phyloP scores from a whole-genome alignment of 1,284 basidiomycete species.

The Moesziomyces antarcticus region DNA sequence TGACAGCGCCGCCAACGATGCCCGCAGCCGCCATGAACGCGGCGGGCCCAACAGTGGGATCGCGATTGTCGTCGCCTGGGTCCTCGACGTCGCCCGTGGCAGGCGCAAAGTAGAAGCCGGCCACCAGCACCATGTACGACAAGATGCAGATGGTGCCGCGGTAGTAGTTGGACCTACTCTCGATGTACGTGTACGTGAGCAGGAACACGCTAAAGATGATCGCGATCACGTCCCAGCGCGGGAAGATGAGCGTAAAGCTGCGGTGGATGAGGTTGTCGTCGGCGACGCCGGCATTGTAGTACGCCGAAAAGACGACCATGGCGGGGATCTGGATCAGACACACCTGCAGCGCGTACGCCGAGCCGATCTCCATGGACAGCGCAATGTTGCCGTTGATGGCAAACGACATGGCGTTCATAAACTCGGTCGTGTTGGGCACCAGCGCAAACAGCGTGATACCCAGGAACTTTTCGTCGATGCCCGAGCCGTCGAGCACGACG shows the following conservation, averaged over 20 bases:
- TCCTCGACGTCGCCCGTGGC: slow-evolving; percentile 54
- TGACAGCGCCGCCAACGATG: not conserved
- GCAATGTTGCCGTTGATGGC: slow-evolving; percentile 97
- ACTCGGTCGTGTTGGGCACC: slow-evolving; percentile 98
- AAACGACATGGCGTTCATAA: slow-evolving; percentile 99
- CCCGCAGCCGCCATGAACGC: slow-evolving; percentile 4
- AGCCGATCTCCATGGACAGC: slow-evolving; percentile 95
- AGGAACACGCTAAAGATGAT: slow-evolving; percentile 85
- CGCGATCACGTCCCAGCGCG: slow-evolving; percentile 96
- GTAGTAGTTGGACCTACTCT: slow-evolving; percentile 92
- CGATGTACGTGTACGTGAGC: slow-evolving; percentile 98
- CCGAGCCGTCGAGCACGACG: slow-evolving; percentile 89
- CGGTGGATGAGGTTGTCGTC: slow-evolving; percentile 46
- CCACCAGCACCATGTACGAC: slow-evolving; percentile 61
- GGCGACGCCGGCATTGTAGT: slow-evolving; percentile 83
- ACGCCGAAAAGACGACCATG: slow-evolving; percentile 97
- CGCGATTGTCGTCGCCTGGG: slow-evolving; percentile 51
- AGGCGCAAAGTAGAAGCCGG: slow-evolving; percentile 67
- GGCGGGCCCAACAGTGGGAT: not conserved
- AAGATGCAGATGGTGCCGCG: slow-evolving; percentile 66
- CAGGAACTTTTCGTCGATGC: slow-evolving; percentile 96
- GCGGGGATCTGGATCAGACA: slow-evolving; percentile 97
- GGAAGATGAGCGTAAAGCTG: slow-evolving; percentile 80
- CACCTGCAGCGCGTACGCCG: slow-evolving; percentile 97
- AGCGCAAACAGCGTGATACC: slow-evolving; percentile 96